Conservation (phyloP, 192 early-diverging fungal genomes). For the Coemansia sp. region DNA sequence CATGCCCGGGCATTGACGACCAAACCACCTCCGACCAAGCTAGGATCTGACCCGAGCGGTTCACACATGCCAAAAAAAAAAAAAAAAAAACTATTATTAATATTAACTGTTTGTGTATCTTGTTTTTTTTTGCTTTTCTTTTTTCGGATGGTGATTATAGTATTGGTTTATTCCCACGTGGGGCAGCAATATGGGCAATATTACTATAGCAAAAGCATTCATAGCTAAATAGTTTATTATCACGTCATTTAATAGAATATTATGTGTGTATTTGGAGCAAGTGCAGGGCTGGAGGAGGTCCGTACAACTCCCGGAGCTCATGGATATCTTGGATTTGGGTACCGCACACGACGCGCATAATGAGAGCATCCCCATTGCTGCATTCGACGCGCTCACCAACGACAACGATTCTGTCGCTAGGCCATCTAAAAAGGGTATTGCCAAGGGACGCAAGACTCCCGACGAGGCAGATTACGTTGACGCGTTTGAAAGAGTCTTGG, state of each 20-base stretch:
- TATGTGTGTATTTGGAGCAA: too few relatives aligned
- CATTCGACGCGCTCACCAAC: background rate
- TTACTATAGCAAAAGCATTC: too few relatives aligned
- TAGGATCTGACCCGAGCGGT: conserved; percentile 63
- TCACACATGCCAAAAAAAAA: conserved; percentile 25
- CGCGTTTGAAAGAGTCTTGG: background rate
- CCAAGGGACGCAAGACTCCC: background rate
- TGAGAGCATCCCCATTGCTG: background rate
- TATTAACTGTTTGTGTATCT: too few relatives aligned
- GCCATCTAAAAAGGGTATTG: too few relatives aligned
- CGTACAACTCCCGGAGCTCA: background rate
- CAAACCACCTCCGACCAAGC: conserved; percentile 79
- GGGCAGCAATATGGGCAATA: too few relatives aligned
- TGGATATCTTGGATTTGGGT: background rate
- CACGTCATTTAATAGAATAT: too few relatives aligned
- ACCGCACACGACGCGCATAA: background rate
- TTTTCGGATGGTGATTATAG: too few relatives aligned
- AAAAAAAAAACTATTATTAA: too few relatives aligned
- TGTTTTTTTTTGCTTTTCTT: too few relatives aligned
- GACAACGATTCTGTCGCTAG: background rate
- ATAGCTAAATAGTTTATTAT: too few relatives aligned
- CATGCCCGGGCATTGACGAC: conserved; percentile 86
- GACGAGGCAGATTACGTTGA: background rate
- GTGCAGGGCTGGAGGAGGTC: background rate
- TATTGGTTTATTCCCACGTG: too few relatives aligned